phyloP scores from a whole-genome alignment of 2,329 filamentous ascomycete species.

The Taxawa tesnikishii region DNA sequence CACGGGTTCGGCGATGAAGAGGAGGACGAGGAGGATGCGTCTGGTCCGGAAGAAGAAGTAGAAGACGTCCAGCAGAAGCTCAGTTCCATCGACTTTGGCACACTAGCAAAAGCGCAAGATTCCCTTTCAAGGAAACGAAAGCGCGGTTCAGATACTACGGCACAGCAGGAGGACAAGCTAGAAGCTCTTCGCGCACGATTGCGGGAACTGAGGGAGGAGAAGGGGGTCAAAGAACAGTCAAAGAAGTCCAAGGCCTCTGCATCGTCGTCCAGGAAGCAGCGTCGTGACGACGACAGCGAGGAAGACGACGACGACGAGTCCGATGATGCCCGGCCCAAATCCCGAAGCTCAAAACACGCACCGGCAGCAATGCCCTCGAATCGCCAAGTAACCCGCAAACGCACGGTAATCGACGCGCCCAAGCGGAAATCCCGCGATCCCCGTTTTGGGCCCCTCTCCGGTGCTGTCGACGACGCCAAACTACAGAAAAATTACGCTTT shows the following conservation, averaged over 20 bases:
- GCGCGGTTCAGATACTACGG: slow-evolving; percentile 22
- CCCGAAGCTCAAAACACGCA: slow-evolving; percentile 71
- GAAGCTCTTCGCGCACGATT: slow-evolving; percentile 31
- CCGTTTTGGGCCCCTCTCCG: slow-evolving; percentile 60
- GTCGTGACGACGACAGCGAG: slow-evolving; percentile 7
- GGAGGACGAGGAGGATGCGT: slow-evolving; percentile 19
- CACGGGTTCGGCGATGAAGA: slow-evolving; percentile 16
- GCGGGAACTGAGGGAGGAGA: slow-evolving; percentile 29
- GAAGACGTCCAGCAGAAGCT: slow-evolving; percentile 33
- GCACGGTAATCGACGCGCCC: slow-evolving; percentile 52
- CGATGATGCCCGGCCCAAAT: slow-evolving; percentile 24
- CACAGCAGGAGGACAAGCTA: slow-evolving; percentile 33
- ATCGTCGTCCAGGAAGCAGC: slow-evolving; percentile 12
- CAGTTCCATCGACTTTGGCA: slow-evolving; percentile 68
- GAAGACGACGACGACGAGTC: slow-evolving; percentile 10
- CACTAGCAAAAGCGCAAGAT: slow-evolving; percentile 76
- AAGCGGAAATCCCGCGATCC: slow-evolving; percentile 63
- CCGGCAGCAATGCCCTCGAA: slow-evolving; percentile 75
- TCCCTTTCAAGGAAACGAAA: slow-evolving; percentile 40
- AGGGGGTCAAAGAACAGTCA: slow-evolving; percentile 17
- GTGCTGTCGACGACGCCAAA: slow-evolving; percentile 39
- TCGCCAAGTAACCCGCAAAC: slow-evolving; percentile 67
- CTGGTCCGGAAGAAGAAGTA: slow-evolving; percentile 24
- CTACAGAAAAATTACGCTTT: slow-evolving; percentile 71
- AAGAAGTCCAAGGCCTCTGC: slow-evolving; percentile 7